phyloP scores from a whole-genome alignment of 345 rosid genomes.

The Eucalyptus virginea region DNA sequence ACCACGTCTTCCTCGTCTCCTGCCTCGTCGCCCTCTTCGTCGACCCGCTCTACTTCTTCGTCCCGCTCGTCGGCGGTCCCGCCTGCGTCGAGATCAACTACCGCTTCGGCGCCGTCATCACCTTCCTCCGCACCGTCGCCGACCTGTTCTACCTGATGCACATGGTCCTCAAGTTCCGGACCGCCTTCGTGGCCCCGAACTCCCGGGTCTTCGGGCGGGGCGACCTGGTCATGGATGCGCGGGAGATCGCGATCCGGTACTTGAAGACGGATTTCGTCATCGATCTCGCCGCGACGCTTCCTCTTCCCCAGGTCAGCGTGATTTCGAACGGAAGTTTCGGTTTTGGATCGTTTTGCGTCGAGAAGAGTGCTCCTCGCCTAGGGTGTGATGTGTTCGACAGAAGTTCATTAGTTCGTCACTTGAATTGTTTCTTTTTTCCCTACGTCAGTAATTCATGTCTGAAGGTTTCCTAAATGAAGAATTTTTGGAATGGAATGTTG shows the following conservation, averaged over 20 bases:
- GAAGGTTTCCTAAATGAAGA: not conserved
- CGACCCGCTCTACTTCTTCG: constrained; percentile 83
- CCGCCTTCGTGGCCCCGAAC: constrained; percentile 54
- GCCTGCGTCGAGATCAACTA: constrained; percentile 45
- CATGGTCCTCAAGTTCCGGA: constrained; percentile 56
- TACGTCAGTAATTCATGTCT: not conserved
- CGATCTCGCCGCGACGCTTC: constrained; percentile 62
- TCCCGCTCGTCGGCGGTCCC: constrained; percentile 36
- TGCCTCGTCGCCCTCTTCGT: constrained; percentile 65
- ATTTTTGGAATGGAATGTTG: not conserved
- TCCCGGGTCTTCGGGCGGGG: constrained; percentile 79
- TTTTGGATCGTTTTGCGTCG: not conserved
- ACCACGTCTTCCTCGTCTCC: constrained; percentile 56
- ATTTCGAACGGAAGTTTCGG: not conserved
- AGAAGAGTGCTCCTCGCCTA: not conserved
- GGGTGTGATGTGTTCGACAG: not conserved
- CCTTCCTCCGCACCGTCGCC: constrained; percentile 52
- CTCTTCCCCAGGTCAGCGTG: constrained; percentile 71
- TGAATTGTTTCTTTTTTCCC: not conserved
- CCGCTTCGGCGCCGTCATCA: constrained; percentile 37
- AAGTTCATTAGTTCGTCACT: not conserved
- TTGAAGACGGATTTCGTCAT: constrained; percentile 43
- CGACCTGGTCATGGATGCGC: constrained; percentile 66
- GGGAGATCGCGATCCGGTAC: constrained; percentile 52
- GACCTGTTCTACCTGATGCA: constrained; percentile 60